phyloP scores from a whole-genome alignment of 495 filamentous ascomycete genomes.

The Hypoxylon crocopeplum region DNA sequence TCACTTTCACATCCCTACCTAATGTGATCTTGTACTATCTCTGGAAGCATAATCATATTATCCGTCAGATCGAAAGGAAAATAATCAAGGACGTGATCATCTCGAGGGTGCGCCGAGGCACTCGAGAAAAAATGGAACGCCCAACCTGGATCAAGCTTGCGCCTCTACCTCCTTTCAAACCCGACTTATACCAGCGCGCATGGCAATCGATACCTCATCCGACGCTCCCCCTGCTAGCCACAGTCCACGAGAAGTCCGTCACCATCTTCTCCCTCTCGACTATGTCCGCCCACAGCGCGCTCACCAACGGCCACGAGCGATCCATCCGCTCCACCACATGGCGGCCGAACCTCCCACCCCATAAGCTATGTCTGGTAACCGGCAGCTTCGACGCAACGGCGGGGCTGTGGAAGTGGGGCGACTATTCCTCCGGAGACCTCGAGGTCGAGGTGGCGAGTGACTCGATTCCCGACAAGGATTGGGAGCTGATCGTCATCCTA shows the following conservation, averaged over 20 bases:
- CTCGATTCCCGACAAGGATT: slow-evolving; percentile 80
- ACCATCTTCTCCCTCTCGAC: slow-evolving; percentile 86
- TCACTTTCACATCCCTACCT: too few relatives aligned
- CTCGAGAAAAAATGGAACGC: slow-evolving; percentile 21
- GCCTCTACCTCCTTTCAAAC: slow-evolving; percentile 60
- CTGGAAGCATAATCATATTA: too few relatives aligned
- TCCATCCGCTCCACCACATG: slow-evolving; percentile 81
- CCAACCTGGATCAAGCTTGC: slow-evolving; percentile 25
- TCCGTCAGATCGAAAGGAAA: too few relatives aligned
- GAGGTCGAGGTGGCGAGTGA: slow-evolving; percentile 34
- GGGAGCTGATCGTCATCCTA: slow-evolving; percentile 84
- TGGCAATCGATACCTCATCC: slow-evolving; percentile 90
- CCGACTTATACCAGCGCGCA: slow-evolving; percentile 77
- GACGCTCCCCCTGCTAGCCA: slow-evolving; percentile 84
- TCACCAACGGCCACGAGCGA: slow-evolving; percentile 89
- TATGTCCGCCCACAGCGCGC: slow-evolving; percentile 75
- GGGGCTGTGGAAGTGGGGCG: slow-evolving; percentile 81
- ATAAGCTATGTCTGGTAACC: slow-evolving; percentile 81
- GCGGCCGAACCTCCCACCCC: slow-evolving; percentile 70
- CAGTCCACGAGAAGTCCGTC: slow-evolving; percentile 82
- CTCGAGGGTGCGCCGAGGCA: not conserved
- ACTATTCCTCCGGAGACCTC: slow-evolving; percentile 42
- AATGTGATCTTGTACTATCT: too few relatives aligned
- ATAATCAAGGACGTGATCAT: not conserved
- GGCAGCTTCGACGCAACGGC: slow-evolving; percentile 91